These are phyloP conservation scores for Fusarium subglutinans DNA, from an alignment of 2,329 filamentous ascomycete genomes.

Conservation along the genomic window DNA sequence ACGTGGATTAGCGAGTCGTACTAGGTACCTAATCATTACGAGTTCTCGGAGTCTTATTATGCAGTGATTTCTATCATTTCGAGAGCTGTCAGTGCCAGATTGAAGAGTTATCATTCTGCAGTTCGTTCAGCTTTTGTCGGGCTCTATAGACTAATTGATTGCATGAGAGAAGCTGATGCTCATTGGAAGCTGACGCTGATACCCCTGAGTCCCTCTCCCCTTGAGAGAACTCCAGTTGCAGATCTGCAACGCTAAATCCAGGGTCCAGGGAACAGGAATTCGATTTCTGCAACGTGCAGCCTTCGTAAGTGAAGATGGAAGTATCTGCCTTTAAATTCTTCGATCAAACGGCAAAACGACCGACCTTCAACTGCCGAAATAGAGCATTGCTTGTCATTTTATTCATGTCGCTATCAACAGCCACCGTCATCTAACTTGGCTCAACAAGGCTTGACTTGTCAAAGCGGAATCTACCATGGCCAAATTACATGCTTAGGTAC, in stretches of 20 bases:
- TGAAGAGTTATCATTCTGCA: background rate
- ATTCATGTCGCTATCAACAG: background rate
- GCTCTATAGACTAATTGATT: constrained; percentile 10
- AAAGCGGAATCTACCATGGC: background rate
- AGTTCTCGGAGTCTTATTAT: background rate
- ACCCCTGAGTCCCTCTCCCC: constrained; percentile 27
- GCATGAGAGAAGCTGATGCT: constrained; percentile 1
- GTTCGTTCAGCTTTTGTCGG: background rate
- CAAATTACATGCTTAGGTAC: background rate
- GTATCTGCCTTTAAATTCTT: background rate
- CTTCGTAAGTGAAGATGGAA: background rate
- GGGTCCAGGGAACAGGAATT: constrained; percentile 15
- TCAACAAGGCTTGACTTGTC: background rate
- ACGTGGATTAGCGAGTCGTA: constrained; percentile 11
- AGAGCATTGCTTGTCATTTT: background rate
- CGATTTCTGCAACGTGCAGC: background rate
- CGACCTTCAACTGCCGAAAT: background rate
- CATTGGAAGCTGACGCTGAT: constrained; percentile 7
- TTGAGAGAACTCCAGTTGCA: constrained; percentile 1
- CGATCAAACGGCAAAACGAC: background rate
- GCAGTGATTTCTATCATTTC: background rate
- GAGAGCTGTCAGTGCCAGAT: background rate
- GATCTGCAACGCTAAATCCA: constrained; percentile 37
- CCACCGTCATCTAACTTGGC: background rate
- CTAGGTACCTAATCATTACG: background rate